Evolutionary conservation across 2,329 filamentous ascomycete genomes (phyloP), one percentile per base, ranked within the genome.

Genomic region (Falciphora oryzae): DNA sequence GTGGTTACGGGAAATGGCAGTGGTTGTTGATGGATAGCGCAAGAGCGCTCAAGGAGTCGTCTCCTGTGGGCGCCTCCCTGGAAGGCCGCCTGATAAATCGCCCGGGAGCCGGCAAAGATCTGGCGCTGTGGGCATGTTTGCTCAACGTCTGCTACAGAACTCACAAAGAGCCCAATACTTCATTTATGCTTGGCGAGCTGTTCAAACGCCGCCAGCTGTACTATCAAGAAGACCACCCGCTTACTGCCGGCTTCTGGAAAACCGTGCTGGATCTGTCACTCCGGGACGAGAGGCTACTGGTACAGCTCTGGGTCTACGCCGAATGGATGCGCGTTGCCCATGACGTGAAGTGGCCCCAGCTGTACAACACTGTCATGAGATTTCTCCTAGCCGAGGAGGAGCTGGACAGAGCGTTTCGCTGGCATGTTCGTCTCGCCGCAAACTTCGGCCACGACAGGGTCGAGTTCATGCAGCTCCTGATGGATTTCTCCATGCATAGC

Each of bases 331-430:
- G 73, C 35, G 70, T 73, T 3, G 66, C 73, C 2, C 73, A 79
- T 62, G 68, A 71, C 35, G 77, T 77, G 16, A 71, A 71, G 57
- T 86, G 83, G 83, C 83, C 83, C 1, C 70, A 77, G 16, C 70
- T 85, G 2, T 85, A 86, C 67, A 71, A 73, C n/a, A 80, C 74
- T n/a, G 69, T 80, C 16, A 69, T 86, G 25, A 72, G 77, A 27
- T 74, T 75, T 67, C 79, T 80, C 60, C 73, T 86, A 6, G 72
- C 71, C 1, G 75, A 74, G 31, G 73, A 71, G 32, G 72, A 78
- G 58, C 77, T 76, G 62, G 71, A 73, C 1, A 70, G 75, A 59
- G 79, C 76, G 10, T 65, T 82, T 59, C 73, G 73, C 32, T 85
- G 83, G 83, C 82, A 85, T 67, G 56, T 80, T 5, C 76, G 74